These are phyloP conservation scores for Ceratobasidium sp. DNA, from an alignment of 1,284 basidiomycete genomes.

Conservation along the genomic window DNA sequence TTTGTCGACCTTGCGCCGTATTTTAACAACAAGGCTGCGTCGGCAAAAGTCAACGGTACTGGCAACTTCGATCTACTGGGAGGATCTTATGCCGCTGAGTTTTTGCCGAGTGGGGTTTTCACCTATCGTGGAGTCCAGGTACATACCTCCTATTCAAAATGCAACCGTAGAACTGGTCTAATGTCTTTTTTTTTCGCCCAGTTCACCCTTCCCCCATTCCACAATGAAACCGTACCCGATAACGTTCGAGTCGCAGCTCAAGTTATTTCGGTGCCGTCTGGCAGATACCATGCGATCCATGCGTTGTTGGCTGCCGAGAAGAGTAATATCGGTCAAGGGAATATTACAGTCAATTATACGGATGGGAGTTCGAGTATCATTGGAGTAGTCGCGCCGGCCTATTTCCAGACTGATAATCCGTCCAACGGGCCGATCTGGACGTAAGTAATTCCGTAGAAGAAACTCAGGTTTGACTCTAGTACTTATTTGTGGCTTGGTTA, in stretches of 20 bases:
- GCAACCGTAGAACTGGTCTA: too few species aligned
- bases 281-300: conserved; percentile 26
- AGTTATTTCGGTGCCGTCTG: conserved; percentile 23
- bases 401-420: conserved; percentile 26
- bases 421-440: conserved; percentile 34
- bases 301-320: conserved; percentile 40
- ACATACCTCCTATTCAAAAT: background rate
- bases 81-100: conserved; percentile 44
- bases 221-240: conserved; percentile 30
- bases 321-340: conserved; percentile 31
- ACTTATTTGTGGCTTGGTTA: background rate
- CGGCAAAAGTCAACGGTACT: conserved; percentile 29
- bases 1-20: conserved; percentile 25
- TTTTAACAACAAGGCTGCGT: conserved; percentile 36
- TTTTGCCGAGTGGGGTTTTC: conserved; percentile 47
- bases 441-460: background rate
- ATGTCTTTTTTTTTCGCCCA: too few species aligned
- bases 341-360: conserved; percentile 29
- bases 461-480: background rate
- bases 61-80: conserved; percentile 48
- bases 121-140: conserved; percentile 48
- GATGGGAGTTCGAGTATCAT: conserved; percentile 19
- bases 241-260: conserved; percentile 30
- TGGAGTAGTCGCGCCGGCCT: conserved; percentile 18
- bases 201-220: conserved; percentile 29